Conservation (phyloP, 768 basidiomycete species). For the Suillus fuscotomentosus region DNA sequence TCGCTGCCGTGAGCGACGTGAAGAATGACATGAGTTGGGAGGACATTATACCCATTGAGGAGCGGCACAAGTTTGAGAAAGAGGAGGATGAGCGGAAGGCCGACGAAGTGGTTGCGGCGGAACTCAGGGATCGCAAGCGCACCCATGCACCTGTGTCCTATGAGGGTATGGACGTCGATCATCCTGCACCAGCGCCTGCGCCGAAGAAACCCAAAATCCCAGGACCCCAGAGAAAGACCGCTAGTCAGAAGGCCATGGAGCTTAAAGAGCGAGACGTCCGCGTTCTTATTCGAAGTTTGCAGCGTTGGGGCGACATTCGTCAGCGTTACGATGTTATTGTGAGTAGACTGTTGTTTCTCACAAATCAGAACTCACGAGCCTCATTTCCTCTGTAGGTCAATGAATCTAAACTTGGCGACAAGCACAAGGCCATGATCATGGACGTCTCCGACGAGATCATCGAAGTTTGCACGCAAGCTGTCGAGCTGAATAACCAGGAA, state of each 20-base stretch:
- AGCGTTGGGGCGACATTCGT: slow-evolving; percentile 97
- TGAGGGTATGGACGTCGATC: slow-evolving; percentile 91
- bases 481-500: slow-evolving; percentile 81
- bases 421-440: slow-evolving; percentile 90
- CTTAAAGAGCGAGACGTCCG: slow-evolving; percentile 97
- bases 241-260: slow-evolving; percentile 93
- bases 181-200: slow-evolving; percentile 56
- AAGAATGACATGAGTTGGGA: slow-evolving; percentile 99
- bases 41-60: slow-evolving; percentile 95
- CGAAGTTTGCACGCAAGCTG: slow-evolving; percentile 76
- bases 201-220: slow-evolving; percentile 75
- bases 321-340: slow-evolving; percentile 94
- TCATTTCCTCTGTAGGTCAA: slow-evolving; percentile 53
- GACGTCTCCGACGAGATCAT: slow-evolving; percentile 94
- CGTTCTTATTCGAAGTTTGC: slow-evolving; percentile 90
- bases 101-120: slow-evolving; percentile 68
- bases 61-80: slow-evolving; percentile 78
- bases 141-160: slow-evolving; percentile 86
- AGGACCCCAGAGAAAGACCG: slow-evolving; percentile 79
- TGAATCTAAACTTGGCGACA: slow-evolving; percentile 89
- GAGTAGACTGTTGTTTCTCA: slow-evolving; percentile 32
- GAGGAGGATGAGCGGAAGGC: slow-evolving; percentile 77
- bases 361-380: not conserved
- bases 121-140: slow-evolving; percentile 76
- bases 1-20: slow-evolving; percentile 95